Conservation (phyloP, 768 basidiomycete genomes). For the Hypsizygus marmoreus region DNA sequence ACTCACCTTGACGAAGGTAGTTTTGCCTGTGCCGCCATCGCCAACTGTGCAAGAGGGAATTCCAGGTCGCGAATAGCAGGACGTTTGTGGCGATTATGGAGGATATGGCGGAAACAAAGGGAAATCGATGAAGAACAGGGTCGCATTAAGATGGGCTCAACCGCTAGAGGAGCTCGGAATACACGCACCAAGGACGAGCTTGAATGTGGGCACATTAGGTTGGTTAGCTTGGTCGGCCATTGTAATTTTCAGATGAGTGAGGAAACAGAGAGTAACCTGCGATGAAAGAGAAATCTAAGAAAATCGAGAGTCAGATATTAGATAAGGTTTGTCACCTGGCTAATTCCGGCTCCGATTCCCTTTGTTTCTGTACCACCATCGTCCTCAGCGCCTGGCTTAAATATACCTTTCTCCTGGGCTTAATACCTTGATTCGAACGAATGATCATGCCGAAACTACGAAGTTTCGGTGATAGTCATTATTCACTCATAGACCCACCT, state of each 20-base stretch:
- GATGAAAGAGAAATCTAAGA: constrained; percentile 27
- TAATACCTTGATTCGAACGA: too few species aligned
- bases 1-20: constrained; percentile 94
- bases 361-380: neutral
- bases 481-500: too few species aligned
- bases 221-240: constrained; percentile 34
- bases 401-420: too few species aligned
- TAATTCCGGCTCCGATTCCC: constrained; percentile 32
- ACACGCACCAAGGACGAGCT: constrained; percentile 92
- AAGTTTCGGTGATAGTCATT: too few species aligned
- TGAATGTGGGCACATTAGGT: constrained; percentile 81
- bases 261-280: constrained; percentile 20
- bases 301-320: constrained; percentile 41
- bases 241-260: constrained; percentile 12
- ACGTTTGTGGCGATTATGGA: constrained; percentile 11
- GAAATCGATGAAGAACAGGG: constrained; percentile 51
- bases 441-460: too few species aligned
- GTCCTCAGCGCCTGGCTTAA: too few species aligned
- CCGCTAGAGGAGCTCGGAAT: constrained; percentile 3
- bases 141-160: constrained; percentile 27
- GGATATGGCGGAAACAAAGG: constrained; percentile 19
- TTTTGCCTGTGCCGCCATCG: constrained; percentile 97
- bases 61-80: constrained; percentile 18
- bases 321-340: constrained; percentile 45
- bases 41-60: constrained; percentile 63